These are phyloP conservation scores for Suillus ampliporus DNA, from an alignment of 768 basidiomycete genomes.

Conservation along the genomic window DNA sequence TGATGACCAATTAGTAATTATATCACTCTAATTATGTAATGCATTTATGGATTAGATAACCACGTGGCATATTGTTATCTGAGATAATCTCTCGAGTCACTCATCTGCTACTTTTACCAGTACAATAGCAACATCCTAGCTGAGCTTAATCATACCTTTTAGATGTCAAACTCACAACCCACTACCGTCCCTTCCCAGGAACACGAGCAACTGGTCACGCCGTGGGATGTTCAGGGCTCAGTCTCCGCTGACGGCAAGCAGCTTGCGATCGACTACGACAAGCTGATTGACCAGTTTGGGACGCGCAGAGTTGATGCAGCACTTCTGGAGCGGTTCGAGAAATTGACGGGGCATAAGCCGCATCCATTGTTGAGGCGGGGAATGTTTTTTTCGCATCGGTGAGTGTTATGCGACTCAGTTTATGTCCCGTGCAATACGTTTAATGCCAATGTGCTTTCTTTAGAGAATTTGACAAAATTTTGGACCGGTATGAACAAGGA, in stretches of 20 bases:
- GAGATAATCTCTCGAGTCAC: slow-evolving; percentile 1
- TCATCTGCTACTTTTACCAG: neutral
- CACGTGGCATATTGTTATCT: neutral
- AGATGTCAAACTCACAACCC: slow-evolving; percentile 23
- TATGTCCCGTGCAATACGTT: neutral
- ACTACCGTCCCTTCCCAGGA: slow-evolving; percentile 27
- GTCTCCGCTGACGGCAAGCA: slow-evolving; percentile 89
- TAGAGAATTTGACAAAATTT: slow-evolving; percentile 91
- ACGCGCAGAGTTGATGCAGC: slow-evolving; percentile 80
- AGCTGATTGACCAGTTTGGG: slow-evolving; percentile 92
- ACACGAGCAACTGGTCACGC: slow-evolving; percentile 86
- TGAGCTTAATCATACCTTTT: neutral
- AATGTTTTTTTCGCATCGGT: slow-evolving; percentile 99
- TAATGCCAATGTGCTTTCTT: slow-evolving; percentile 13
- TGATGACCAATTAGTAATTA: no score
- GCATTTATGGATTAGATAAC: slow-evolving; percentile 7
- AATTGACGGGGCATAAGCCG: slow-evolving; percentile 84
- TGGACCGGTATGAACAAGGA: slow-evolving; percentile 94
- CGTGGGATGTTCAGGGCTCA: slow-evolving; percentile 96
- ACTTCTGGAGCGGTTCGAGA: slow-evolving; percentile 88
- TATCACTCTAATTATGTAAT: no score
- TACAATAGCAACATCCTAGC: neutral
- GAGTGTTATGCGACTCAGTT: slow-evolving; percentile 27
- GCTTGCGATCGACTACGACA: slow-evolving; percentile 95
- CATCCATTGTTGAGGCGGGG: slow-evolving; percentile 89